These are phyloP conservation scores for Croton setiger DNA, from an alignment of 441 rosid species.

Conservation along the genomic window DNA sequence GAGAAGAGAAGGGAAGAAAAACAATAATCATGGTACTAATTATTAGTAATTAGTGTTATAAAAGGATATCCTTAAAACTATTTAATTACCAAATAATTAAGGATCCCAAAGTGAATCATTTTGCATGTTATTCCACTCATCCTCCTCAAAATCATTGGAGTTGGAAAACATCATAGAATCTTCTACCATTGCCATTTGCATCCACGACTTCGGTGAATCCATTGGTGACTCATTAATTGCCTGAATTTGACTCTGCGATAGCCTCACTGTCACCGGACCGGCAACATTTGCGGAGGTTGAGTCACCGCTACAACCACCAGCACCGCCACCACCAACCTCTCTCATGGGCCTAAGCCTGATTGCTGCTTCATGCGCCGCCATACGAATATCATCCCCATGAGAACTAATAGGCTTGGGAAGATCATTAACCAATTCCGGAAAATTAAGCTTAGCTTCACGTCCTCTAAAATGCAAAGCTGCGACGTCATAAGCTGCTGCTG, in stretches of 20 bases:
- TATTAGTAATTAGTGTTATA: neutral
- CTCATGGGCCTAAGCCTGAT: constrained; percentile 18
- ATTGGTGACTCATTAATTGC: constrained; percentile 74
- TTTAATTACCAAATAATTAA: constrained; percentile 8
- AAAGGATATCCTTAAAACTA: neutral
- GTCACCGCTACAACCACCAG: neutral
- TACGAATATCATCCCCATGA: constrained; percentile 50
- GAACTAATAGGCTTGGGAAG: constrained; percentile 58
- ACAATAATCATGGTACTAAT: too few species aligned
- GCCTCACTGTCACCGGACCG: constrained; percentile 43
- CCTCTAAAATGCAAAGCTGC: constrained; percentile 74
- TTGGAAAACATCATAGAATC: constrained; percentile 19
- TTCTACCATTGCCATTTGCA: constrained; percentile 29
- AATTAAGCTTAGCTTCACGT: constrained; percentile 57
- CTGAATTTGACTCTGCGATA: constrained; percentile 72
- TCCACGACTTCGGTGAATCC: constrained; percentile 78
- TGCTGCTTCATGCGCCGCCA: constrained; percentile 77
- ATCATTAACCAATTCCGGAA: constrained; percentile 41
- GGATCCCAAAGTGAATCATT: constrained; percentile 33
- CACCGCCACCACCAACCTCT: neutral
- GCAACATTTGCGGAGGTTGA: neutral
- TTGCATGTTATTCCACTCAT: constrained; percentile 22
- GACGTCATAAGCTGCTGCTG: constrained; percentile 77
- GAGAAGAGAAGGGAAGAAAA: too few species aligned
- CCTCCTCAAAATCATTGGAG: constrained; percentile 9